Percentiles rank a stretch among this genome's conserved stretches.
These are phyloP conservation scores for Globisporangium acanthophoron DNA, from an alignment of 352 stramenopile genomes.

Conservation along the genomic window DNA sequence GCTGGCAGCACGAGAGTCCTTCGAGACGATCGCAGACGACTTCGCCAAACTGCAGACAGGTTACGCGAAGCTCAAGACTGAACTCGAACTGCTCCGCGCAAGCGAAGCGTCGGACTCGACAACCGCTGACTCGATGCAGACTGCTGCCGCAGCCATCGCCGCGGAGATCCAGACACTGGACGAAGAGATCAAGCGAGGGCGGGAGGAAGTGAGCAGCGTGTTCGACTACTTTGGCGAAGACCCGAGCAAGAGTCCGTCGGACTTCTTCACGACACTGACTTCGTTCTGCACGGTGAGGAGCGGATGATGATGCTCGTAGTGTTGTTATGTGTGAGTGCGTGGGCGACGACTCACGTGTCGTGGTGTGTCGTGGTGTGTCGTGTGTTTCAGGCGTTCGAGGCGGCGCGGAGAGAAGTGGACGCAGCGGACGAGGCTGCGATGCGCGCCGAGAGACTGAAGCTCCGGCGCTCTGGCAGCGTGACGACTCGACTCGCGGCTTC, in stretches of 20 bases:
- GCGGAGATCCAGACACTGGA: constrained; percentile 37
- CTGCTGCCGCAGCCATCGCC: constrained; percentile 29
- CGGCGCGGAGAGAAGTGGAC: constrained; percentile 64
- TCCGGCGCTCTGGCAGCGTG: constrained; percentile 32
- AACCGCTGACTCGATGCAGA: constrained; percentile 29
- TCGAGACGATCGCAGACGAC: constrained; percentile 62
- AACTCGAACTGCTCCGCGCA: constrained; percentile 35
- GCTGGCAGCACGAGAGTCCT: constrained; percentile 77
- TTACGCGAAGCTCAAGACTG: constrained; percentile 33
- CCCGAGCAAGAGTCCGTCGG: constrained; percentile 54
- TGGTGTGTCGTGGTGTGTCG: neutral
- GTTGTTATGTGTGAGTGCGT: neutral
- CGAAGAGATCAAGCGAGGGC: constrained; percentile 25
- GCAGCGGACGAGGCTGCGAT: constrained; percentile 45
- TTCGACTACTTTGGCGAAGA: constrained; percentile 87
- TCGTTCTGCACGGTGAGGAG: constrained; percentile 46
- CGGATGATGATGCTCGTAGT: constrained; percentile 17
- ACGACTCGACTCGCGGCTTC: neutral
- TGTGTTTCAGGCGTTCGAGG: constrained; percentile 46
- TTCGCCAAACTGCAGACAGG: constrained; percentile 54
- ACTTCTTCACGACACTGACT: constrained; percentile 79
- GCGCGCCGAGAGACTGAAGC: constrained; percentile 54
- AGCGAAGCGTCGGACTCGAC: neutral
- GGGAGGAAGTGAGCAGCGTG: constrained; percentile 64
- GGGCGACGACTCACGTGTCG: neutral